Conservation (phyloP, 1,284 basidiomycete genomes). For the Agaricales sp. region DNA sequence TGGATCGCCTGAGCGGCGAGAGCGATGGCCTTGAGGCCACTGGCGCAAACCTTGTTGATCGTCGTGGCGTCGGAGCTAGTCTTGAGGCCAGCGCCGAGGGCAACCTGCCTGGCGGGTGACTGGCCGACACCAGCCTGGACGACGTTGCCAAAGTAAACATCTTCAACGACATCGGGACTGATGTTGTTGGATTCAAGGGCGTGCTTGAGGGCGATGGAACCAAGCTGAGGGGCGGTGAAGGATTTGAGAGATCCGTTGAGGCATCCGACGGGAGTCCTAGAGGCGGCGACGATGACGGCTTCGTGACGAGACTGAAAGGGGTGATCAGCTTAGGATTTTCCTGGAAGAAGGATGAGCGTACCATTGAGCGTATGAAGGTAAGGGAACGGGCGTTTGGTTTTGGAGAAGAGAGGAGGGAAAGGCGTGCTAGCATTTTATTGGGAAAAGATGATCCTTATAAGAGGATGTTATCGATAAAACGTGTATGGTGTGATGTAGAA, state of each 20-base stretch:
- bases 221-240: constrained; percentile 87
- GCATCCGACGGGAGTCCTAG: constrained; percentile 91
- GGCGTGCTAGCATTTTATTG: constrained; percentile 20
- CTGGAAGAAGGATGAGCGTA: constrained; percentile 20
- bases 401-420: constrained; percentile 25
- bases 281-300: constrained; percentile 92
- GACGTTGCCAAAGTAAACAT: constrained; percentile 96
- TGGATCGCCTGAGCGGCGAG: constrained; percentile 87
- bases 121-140: constrained; percentile 95
- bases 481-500: constrained; percentile 6
- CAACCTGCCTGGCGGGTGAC: constrained; percentile 92
- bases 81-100: constrained; percentile 77
- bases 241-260: constrained; percentile 87
- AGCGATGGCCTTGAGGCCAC: constrained; percentile 91
- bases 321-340: too few species aligned
- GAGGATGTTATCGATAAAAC: constrained; percentile 22
- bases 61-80: constrained; percentile 91
- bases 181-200: constrained; percentile 78
- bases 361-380: constrained; percentile 30
- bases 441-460: neutral
- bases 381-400: constrained; percentile 11
- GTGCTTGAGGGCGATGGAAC: constrained; percentile 82
- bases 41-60: constrained; percentile 98
- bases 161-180: constrained; percentile 78
- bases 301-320: constrained; percentile 45